phyloP scores from a whole-genome alignment of 2,329 filamentous ascomycete genomes.

The Emergomyces africanus region DNA sequence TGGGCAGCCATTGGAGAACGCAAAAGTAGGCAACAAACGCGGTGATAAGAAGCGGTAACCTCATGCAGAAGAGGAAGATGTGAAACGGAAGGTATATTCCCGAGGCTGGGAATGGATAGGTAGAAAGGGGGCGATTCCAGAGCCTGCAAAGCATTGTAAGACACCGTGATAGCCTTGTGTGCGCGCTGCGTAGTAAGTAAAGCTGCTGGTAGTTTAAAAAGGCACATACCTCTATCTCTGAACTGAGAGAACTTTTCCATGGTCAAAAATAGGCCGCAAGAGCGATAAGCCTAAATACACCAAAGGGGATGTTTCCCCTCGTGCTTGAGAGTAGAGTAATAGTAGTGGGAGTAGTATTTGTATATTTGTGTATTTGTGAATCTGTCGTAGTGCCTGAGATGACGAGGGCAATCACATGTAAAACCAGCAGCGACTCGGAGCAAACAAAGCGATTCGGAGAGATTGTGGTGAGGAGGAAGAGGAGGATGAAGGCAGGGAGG shows the following conservation, averaged over 20 bases:
- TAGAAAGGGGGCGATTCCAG: conserved; percentile 91
- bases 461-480: no score
- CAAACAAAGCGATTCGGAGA: no score
- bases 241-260: conserved; percentile 98
- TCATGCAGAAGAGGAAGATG: conserved; percentile 62
- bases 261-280: not conserved
- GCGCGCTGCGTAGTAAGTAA: conserved; percentile 1
- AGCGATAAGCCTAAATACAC: not conserved
- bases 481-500: no score
- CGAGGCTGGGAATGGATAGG: conserved; percentile 56
- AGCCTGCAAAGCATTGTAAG: conserved; percentile 46
- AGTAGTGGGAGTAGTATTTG: no score
- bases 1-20: conserved; percentile 69
- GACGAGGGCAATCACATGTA: not conserved
- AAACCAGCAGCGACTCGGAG: no score
- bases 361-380: no score
- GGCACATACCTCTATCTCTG: conserved; percentile 61
- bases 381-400: not conserved
- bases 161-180: not conserved
- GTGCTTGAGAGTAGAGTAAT: not conserved
- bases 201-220: conserved; percentile 4
- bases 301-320: not conserved
- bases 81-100: conserved; percentile 52
- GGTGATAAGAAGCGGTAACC: conserved; percentile 63
- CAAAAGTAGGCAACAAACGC: conserved; percentile 61